Conservation (phyloP, 352 stramenopile species). For the Globisporangium acanthophoron region DNA sequence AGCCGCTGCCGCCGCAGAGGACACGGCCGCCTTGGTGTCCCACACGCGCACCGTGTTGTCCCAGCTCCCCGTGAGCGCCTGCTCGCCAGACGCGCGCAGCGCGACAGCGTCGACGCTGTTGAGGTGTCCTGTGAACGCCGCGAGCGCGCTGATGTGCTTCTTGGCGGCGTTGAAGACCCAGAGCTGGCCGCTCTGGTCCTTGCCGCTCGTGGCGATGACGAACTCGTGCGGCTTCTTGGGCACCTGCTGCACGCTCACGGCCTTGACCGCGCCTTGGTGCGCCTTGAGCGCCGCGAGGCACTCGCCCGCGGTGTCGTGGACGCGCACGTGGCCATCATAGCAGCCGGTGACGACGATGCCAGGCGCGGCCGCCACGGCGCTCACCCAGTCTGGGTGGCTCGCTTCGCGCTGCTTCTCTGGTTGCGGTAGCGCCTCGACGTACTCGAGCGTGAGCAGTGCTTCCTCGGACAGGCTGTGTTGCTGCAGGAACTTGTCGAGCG, state of each 20-base stretch:
- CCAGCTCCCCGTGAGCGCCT: conserved; percentile 72
- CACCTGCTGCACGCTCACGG: conserved; percentile 32
- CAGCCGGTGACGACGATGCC: conserved; percentile 73
- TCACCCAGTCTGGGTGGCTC: conserved; percentile 86
- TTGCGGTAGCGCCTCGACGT: conserved; percentile 77
- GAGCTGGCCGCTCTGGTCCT: conserved; percentile 70
- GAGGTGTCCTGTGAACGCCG: conserved; percentile 61
- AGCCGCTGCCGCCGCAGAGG: conserved; percentile 8
- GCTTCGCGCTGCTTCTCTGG: conserved; percentile 58
- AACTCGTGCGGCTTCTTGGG: conserved; percentile 33
- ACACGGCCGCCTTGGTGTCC: conserved; percentile 17
- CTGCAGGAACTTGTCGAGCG: conserved; percentile 74
- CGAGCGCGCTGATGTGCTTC: conserved; percentile 40
- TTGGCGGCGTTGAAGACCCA: conserved; percentile 41
- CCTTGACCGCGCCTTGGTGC: conserved; percentile 74
- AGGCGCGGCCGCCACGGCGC: conserved; percentile 44
- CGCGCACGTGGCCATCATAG: conserved; percentile 82
- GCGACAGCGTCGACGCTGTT: conserved; percentile 77
- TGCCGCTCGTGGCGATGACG: conserved; percentile 68
- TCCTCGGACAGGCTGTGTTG: conserved; percentile 68
- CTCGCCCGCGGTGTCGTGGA: conserved; percentile 57
- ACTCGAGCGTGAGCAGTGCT: conserved; percentile 83
- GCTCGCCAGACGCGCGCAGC: conserved; percentile 22
- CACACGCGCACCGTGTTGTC: conserved; percentile 85
- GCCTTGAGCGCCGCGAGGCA: conserved; percentile 61